Percentiles rank a stretch among this genome's conserved stretches.
phyloP scores from a whole-genome alignment of 495 filamentous ascomycete species.

The Aspergillus indologenus region DNA sequence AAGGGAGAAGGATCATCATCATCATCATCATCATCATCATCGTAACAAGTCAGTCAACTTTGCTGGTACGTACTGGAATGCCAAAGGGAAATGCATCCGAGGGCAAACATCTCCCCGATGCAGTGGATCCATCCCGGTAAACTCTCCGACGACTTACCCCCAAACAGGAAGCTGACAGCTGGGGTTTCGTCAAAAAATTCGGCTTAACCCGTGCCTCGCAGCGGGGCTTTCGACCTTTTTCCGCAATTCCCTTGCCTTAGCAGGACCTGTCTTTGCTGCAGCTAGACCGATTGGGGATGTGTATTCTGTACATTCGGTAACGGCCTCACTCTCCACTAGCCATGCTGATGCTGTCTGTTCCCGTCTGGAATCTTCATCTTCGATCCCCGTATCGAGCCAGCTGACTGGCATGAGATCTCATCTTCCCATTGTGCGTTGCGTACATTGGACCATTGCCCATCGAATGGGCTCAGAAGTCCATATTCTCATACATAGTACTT shows the following conservation, averaged over 20 bases:
- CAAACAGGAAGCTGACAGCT: constrained; percentile 36
- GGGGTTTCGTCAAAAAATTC: constrained; percentile 19
- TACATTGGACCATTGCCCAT: background rate
- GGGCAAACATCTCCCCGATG: constrained; percentile 9
- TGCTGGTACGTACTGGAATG: background rate
- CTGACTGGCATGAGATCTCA: background rate
- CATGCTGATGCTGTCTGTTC: background rate
- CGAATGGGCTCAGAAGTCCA: background rate
- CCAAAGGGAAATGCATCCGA: background rate
- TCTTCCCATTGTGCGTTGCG: background rate
- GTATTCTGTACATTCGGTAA: background rate
- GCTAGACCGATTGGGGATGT: constrained; percentile 14
- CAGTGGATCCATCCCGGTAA: constrained; percentile 32
- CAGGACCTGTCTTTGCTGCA: constrained; percentile 14
- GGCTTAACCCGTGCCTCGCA: constrained; percentile 10
- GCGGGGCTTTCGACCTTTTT: constrained; percentile 9
- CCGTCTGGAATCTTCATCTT: background rate
- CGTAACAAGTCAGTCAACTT: background rate
- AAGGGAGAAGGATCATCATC: background rate
- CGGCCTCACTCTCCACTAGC: background rate
- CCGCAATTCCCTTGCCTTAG: constrained; percentile 1
- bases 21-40: no score
- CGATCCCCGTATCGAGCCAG: constrained; percentile 4
- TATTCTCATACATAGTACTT: background rate
- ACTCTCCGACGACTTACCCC: constrained; percentile 35